Conservation (phyloP, 345 rosid genomes). For the Aquilaria malaccensis region DNA sequence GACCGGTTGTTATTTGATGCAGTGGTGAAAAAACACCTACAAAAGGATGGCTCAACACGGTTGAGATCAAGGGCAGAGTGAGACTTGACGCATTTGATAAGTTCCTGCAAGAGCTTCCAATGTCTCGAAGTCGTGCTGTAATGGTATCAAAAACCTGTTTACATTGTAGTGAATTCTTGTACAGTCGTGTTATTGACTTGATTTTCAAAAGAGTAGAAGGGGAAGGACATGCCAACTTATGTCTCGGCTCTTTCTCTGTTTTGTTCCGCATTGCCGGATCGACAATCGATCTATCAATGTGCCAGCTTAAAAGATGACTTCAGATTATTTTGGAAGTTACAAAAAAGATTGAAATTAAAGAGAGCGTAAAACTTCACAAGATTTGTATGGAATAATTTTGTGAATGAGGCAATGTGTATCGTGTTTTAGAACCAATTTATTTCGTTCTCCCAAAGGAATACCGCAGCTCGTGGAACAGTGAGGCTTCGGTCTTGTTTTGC, state of each 20-base stretch:
- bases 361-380: too few species aligned
- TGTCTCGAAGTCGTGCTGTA: conserved; percentile 88
- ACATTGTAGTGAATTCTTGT: conserved; percentile 31
- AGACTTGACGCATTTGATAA: conserved; percentile 87
- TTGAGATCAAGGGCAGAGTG: conserved; percentile 94
- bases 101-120: conserved; percentile 87
- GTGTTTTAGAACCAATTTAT: too few species aligned
- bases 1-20: conserved; percentile 13
- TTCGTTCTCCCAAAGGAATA: too few species aligned
- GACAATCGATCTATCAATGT: too few species aligned
- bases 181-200: conserved; percentile 9
- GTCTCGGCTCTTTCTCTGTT: conserved; percentile 1
- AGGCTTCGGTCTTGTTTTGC: too few species aligned
- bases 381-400: too few species aligned
- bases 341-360: too few species aligned
- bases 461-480: too few species aligned
- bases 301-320: too few species aligned
- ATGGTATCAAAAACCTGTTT: conserved; percentile 70
- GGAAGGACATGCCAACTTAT: conserved; percentile 3
- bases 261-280: conserved; percentile 3
- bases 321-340: too few species aligned
- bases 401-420: too few species aligned
- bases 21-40: conserved; percentile 79
- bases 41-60: conserved; percentile 54
- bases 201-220: conserved; percentile 5